Conservation (phyloP, 768 basidiomycete species). For the Russula abietina region DNA sequence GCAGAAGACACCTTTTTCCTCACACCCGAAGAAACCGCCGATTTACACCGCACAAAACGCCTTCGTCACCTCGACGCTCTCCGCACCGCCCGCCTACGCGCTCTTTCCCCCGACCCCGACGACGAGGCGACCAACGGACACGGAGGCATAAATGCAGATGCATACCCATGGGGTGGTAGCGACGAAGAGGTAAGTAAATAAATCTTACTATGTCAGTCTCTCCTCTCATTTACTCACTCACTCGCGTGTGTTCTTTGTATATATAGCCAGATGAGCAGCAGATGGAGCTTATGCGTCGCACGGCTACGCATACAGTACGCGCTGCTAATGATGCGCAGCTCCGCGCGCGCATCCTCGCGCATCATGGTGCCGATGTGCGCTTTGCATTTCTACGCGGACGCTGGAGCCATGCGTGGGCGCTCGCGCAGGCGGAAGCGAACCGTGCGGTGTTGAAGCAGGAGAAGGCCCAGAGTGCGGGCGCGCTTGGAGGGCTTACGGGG, state of each 20-base stretch:
- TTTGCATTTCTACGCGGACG: conserved; percentile 80
- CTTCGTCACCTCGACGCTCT: conserved; percentile 51
- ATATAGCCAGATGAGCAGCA: conserved; percentile 54
- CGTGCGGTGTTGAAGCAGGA: conserved; percentile 28
- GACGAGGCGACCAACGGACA: conserved; percentile 2
- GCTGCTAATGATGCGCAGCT: conserved; percentile 77
- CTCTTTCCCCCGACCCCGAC: conserved; percentile 37
- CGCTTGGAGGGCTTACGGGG: conserved; percentile 49
- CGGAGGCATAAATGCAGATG: conserved; percentile 25
- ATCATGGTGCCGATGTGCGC: conserved; percentile 69
- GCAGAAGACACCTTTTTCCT: conserved; percentile 83
- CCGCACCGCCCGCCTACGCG: conserved; percentile 61
- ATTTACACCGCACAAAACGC: conserved; percentile 63
- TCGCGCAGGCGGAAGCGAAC: conserved; percentile 44
- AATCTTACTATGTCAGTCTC: too few relatives aligned
- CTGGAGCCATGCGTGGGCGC: conserved; percentile 61
- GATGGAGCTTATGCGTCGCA: conserved; percentile 64
- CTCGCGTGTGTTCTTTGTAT: too few relatives aligned
- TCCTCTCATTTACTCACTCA: too few relatives aligned
- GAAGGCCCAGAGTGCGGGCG: conserved; percentile 23
- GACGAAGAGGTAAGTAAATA: conserved; percentile 71
- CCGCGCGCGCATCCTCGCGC: conserved; percentile 84
- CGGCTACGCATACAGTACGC: conserved; percentile 58
- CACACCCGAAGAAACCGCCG: conserved; percentile 56
- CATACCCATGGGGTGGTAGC: conserved; percentile 58